Conservation (phyloP, 768 basidiomycete genomes). For the Panaeolus papilionaceus region DNA sequence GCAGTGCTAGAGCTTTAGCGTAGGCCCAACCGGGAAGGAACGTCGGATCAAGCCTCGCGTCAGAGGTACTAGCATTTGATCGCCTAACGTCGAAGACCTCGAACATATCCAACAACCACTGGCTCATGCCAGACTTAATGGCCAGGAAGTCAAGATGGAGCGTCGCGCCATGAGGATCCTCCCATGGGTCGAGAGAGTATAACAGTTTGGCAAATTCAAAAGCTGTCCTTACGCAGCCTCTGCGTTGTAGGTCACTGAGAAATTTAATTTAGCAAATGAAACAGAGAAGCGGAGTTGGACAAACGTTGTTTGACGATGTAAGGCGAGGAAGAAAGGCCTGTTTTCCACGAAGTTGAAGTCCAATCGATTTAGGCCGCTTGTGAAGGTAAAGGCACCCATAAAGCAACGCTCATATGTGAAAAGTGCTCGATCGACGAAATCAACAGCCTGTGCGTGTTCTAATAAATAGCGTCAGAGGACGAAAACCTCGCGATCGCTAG, state of each 20-base stretch:
- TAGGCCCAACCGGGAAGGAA: slow-evolving; percentile 83
- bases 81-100: slow-evolving; percentile 46
- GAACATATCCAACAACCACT: slow-evolving; percentile 82
- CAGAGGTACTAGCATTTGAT: slow-evolving; percentile 24
- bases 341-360: slow-evolving; percentile 94
- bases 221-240: slow-evolving; percentile 88
- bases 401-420: slow-evolving; percentile 94
- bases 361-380: slow-evolving; percentile 79
- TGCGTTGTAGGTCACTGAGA: slow-evolving; percentile 79
- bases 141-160: slow-evolving; percentile 88
- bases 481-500: slow-evolving; percentile 5
- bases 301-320: slow-evolving; percentile 84
- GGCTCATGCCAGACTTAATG: slow-evolving; percentile 76
- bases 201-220: slow-evolving; percentile 93
- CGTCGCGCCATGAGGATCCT: slow-evolving; percentile 88
- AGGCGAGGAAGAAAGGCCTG: slow-evolving; percentile 87
- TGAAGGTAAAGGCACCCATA: slow-evolving; percentile 85
- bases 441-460: slow-evolving; percentile 87
- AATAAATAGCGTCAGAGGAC: not conserved
- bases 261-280: not conserved
- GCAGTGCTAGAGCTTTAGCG: slow-evolving; percentile 71
- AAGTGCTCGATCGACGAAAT: slow-evolving; percentile 90
- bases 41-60: slow-evolving; percentile 53
- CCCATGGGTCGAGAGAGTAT: slow-evolving; percentile 82
- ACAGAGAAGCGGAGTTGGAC: slow-evolving; percentile 30